A percentile compares a stretch with the other conserved stretches of the same genome.
phyloP scores from a whole-genome alignment of 2,329 filamentous ascomycete species.

The Neofusicoccum ribis region DNA sequence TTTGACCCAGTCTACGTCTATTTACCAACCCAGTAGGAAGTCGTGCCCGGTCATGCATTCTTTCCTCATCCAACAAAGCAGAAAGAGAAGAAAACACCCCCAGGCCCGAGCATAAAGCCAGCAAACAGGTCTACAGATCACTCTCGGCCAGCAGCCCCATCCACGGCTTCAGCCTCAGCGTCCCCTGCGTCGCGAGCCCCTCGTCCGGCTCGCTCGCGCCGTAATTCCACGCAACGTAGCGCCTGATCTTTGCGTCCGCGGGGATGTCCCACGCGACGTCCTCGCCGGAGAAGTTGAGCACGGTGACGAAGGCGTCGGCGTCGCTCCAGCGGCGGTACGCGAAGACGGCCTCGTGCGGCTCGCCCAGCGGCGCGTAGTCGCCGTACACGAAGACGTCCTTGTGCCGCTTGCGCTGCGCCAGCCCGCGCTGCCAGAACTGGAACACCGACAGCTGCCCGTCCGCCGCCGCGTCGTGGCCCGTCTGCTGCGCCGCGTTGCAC shows the following conservation, averaged over 20 bases:
- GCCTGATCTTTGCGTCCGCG: constrained; percentile 28
- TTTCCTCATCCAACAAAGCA: too few species aligned
- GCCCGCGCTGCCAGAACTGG: constrained; percentile 61
- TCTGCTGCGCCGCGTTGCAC: constrained; percentile 61
- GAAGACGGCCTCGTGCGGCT: constrained; percentile 31
- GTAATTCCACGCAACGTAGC: constrained; percentile 41
- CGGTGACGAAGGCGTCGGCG: constrained; percentile 30
- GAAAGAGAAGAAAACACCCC: too few species aligned
- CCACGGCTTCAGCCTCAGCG: constrained; percentile 34
- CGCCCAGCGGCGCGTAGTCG: constrained; percentile 54
- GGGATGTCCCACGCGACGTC: constrained; percentile 32
- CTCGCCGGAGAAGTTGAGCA: constrained; percentile 37
- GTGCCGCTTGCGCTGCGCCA: constrained; percentile 57
- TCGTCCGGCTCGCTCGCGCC: not conserved
- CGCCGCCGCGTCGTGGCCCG: constrained; percentile 12
- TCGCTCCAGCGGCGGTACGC: constrained; percentile 35
- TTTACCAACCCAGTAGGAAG: too few species aligned
- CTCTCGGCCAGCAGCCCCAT: constrained; percentile 32
- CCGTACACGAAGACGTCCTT: constrained; percentile 63
- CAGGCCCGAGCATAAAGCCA: too few species aligned
- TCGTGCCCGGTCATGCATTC: too few species aligned
- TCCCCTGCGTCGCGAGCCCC: constrained; percentile 25
- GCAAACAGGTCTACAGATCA: constrained; percentile 10
- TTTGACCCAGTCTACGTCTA: too few species aligned
- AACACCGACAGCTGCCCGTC: constrained; percentile 48